These are phyloP conservation scores for Colletotrichum spinosum DNA, from an alignment of 2,329 filamentous ascomycete genomes.

Conservation along the genomic window DNA sequence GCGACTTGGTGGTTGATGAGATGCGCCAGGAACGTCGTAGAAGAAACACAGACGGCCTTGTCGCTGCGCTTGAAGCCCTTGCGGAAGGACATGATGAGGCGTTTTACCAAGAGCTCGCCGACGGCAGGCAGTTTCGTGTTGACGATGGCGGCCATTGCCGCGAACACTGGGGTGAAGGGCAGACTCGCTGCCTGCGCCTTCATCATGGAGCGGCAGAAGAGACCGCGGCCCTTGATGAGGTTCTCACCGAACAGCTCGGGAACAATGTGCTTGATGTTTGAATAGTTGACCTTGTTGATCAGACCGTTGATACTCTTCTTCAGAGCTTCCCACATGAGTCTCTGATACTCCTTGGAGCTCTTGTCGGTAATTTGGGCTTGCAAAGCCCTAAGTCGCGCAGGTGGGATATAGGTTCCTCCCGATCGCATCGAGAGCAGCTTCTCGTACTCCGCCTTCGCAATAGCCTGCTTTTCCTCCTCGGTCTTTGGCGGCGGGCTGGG, in stretches of 20 bases:
- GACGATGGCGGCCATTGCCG: constrained; percentile 94
- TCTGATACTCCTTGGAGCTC: constrained; percentile 95
- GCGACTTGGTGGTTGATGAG: constrained; percentile 96
- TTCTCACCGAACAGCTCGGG: constrained; percentile 97
- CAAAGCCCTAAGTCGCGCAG: constrained; percentile 87
- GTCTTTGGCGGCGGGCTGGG: constrained; percentile 60
- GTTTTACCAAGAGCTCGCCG: constrained; percentile 87
- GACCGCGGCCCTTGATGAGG: constrained; percentile 86
- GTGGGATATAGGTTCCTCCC: constrained; percentile 96
- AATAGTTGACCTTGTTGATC: constrained; percentile 99
- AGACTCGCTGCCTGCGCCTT: constrained; percentile 97
- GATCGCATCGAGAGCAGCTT: constrained; percentile 93
- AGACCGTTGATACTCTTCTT: constrained; percentile 99
- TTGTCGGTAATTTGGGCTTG: constrained; percentile 98
- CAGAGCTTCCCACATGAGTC: constrained; percentile 98
- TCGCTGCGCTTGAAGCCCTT: constrained; percentile 97
- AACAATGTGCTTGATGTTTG: constrained; percentile 97
- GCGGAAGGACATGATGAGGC: constrained; percentile 90
- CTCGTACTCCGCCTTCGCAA: constrained; percentile 92
- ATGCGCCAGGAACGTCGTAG: constrained; percentile 94
- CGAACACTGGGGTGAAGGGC: constrained; percentile 96
- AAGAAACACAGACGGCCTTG: constrained; percentile 93
- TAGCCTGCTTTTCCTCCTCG: constrained; percentile 87
- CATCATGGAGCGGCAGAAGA: constrained; percentile 98
- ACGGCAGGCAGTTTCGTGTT: constrained; percentile 98